Percentiles rank a stretch among this genome's conserved stretches.
These are phyloP conservation scores for Penicillium hesseltinei DNA, from an alignment of 2,329 filamentous ascomycete genomes.

Conservation along the genomic window DNA sequence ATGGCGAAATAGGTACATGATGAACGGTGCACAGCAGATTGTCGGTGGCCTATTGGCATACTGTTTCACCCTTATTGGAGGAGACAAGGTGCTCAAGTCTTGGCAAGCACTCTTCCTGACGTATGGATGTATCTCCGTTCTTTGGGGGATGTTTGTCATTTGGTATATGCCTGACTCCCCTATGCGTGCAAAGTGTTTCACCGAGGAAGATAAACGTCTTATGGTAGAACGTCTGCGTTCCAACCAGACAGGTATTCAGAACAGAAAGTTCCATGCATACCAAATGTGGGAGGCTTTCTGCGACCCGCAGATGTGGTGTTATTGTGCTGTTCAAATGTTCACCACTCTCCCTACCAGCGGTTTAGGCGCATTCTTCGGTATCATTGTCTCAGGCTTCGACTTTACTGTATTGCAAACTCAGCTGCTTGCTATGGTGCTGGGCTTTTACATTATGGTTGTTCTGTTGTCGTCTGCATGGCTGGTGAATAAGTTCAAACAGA, in stretches of 20 bases:
- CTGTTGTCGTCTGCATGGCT: conserved; percentile 66
- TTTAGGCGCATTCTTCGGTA: conserved; percentile 69
- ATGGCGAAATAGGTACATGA: conserved; percentile 57
- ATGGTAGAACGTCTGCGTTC: conserved; percentile 61
- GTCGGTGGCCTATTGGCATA: conserved; percentile 68
- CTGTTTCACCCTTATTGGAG: conserved; percentile 51
- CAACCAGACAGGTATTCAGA: conserved; percentile 63
- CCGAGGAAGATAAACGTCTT: conserved; percentile 63
- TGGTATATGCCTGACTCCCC: conserved; percentile 67
- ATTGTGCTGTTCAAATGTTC: conserved; percentile 64
- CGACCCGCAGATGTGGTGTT: conserved; percentile 67
- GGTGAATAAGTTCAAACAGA: conserved; percentile 68
- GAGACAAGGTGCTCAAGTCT: conserved; percentile 54
- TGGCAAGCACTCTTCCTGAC: conserved; percentile 69
- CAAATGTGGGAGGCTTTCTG: conserved; percentile 58
- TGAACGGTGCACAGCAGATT: conserved; percentile 72
- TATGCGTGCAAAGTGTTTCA: conserved; percentile 69
- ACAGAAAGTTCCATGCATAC: conserved; percentile 53
- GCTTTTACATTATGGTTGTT: conserved; percentile 70
- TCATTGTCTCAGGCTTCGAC: conserved; percentile 69
- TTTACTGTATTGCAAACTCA: conserved; percentile 68
- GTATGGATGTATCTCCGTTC: conserved; percentile 62
- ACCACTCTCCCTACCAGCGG: conserved; percentile 72
- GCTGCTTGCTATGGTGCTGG: conserved; percentile 69
- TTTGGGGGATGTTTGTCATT: conserved; percentile 64